Base-by-base conservation (phyloP, 352 stramenopile species). In the Phytophthora citricola region DNA sequence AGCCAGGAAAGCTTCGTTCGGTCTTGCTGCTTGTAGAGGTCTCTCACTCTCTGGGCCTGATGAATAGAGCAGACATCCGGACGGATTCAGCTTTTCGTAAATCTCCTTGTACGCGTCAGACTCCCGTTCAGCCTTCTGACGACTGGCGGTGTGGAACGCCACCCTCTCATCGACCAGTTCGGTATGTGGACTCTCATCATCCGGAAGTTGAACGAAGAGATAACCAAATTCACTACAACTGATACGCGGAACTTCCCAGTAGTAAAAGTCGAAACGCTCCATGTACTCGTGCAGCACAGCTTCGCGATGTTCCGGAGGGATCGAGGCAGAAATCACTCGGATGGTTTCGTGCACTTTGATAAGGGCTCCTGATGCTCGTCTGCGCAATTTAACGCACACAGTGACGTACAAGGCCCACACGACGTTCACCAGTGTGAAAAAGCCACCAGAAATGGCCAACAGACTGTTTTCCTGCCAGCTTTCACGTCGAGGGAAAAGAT, bases 351-450 rank as follows among this genome's bases (percentile, higher is more conserved):
- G 74, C 2, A 80, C 71, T 58, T 76, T 66, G 6, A 83, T 54
- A 0, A 83, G 50, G 12, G 73, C 59, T 5, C 54, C 38, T 10
- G 63, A 65, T 1, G 52, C 46, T 7, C 73, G 60, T 17, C 36
- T 46, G 10, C 75, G 78, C 0, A 56, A 63, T 10, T 76, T 73
- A 8, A 84, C 63, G 58, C 63, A 81, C 7, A 58, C 27, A 9
- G 59, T 12, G 8, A 78, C 57, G 32, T 72, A 71, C 0, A 72
- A 2, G 2, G 31, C 64, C 75, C 78, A 84, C 9, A 70, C 58
- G 17, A 81, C 29, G 40, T 87, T 84, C 10, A 81, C 63, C 0
- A 84, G 26, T 0, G 78, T 83, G 45, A 87, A 87, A 10, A 64
- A 63, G 1, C 66, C 67, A 22, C 72, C 63, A 1, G 73, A 84